Conservation (phyloP, 768 basidiomycete species). For the Leccinellum rugosiceps region DNA sequence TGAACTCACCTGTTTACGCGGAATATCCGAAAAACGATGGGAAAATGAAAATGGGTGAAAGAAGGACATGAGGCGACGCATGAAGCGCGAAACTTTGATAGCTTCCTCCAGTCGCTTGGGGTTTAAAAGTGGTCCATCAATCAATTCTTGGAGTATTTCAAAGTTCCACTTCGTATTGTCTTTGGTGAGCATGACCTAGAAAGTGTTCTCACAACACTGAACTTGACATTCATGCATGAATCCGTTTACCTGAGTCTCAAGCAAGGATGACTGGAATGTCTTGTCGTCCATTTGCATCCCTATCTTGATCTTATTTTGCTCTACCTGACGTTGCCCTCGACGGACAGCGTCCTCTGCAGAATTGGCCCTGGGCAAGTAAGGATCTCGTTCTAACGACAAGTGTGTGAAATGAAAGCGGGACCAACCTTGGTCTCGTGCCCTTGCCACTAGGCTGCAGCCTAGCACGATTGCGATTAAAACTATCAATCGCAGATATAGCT, state of each 20-base stretch:
- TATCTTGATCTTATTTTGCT: slow-evolving; percentile 84
- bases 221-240: neutral
- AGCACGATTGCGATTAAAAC: slow-evolving; percentile 85
- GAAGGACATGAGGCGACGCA: slow-evolving; percentile 88
- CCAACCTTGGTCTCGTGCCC: slow-evolving; percentile 63
- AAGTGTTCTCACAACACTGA: neutral
- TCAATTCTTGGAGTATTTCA: slow-evolving; percentile 80
- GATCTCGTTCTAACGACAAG: neutral
- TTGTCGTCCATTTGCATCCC: slow-evolving; percentile 96
- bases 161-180: slow-evolving; percentile 93
- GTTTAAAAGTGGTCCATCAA: slow-evolving; percentile 91
- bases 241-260: slow-evolving; percentile 75
- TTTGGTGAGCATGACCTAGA: slow-evolving; percentile 79
- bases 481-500: slow-evolving; percentile 85
- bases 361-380: slow-evolving; percentile 51
- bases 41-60: slow-evolving; percentile 87
- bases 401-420: neutral
- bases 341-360: slow-evolving; percentile 84
- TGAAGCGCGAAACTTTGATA: slow-evolving; percentile 84
- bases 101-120: slow-evolving; percentile 93
- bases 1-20: slow-evolving; percentile 53
- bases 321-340: slow-evolving; percentile 85
- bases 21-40: slow-evolving; percentile 83
- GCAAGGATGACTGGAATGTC: slow-evolving; percentile 77
- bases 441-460: slow-evolving; percentile 62